Evolutionary conservation across 768 basidiomycete species (phyloP).

Genomic region (Xerocomus spinulosus): DNA sequence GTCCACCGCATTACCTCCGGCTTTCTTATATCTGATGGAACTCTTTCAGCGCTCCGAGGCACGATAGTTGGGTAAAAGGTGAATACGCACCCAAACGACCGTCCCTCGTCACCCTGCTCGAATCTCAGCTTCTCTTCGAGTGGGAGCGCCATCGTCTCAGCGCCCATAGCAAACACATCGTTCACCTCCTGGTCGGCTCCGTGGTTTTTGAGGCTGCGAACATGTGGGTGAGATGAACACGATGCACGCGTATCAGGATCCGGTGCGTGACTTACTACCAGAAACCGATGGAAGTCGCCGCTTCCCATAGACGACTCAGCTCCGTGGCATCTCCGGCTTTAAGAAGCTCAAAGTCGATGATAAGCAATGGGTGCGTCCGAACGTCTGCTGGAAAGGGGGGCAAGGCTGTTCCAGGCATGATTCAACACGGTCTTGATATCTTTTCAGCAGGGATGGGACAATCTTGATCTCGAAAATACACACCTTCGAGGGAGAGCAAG

Average conservation of each 20-base stretch:
- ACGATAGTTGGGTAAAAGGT: neutral
- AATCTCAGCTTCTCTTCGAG: conserved; percentile 40
- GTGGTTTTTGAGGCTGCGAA: conserved; percentile 40
- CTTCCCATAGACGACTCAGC: conserved; percentile 42
- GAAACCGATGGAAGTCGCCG: conserved; percentile 47
- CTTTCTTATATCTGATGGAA: conserved; percentile 50
- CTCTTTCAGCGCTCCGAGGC: neutral
- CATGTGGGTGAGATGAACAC: too few species aligned
- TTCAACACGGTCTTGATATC: too few species aligned
- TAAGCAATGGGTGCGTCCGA: conserved; percentile 40
- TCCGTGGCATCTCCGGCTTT: conserved; percentile 34
- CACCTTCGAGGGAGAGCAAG: too few species aligned
- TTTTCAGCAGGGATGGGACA: too few species aligned
- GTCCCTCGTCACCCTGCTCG: conserved; percentile 40
- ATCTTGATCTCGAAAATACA: too few species aligned
- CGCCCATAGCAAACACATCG: conserved; percentile 41
- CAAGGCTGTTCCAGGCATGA: conserved; percentile 30
- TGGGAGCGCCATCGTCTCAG: conserved; percentile 37
- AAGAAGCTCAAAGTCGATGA: conserved; percentile 42
- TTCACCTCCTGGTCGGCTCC: conserved; percentile 34
- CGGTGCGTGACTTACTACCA: conserved; percentile 51
- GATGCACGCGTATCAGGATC: too few species aligned
- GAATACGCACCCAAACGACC: conserved; percentile 34
- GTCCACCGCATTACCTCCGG: conserved; percentile 60
- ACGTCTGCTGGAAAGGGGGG: conserved; percentile 45